Percentiles rank a stretch among this genome's conserved stretches.
These are phyloP conservation scores for Fusarium sp. DNA, from an alignment of 2,329 filamentous ascomycete genomes.

Conservation along the genomic window DNA sequence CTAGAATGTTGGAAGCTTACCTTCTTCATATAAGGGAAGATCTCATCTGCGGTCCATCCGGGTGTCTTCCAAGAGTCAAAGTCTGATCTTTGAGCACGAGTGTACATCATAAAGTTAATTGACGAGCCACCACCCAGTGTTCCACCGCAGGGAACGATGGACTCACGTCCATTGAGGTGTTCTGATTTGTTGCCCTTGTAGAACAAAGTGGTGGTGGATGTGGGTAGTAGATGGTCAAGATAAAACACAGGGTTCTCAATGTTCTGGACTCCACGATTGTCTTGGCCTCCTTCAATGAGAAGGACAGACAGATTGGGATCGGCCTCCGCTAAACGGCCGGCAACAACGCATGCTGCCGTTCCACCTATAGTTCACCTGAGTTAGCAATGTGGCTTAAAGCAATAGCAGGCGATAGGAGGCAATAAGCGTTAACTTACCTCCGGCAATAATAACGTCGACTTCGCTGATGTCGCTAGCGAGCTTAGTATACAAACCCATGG, in stretches of 20 bases:
- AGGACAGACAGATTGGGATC: conserved; percentile 47
- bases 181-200: conserved; percentile 44
- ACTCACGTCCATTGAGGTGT: conserved; percentile 38
- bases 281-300: conserved; percentile 47
- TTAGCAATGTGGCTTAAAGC: conserved; percentile 2
- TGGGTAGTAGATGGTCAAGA: conserved; percentile 39
- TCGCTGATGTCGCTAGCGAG: conserved; percentile 35
- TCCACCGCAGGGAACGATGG: conserved; percentile 45
- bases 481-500: conserved; percentile 37
- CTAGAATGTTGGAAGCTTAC: conserved; percentile 1
- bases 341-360: conserved; percentile 48
- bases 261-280: conserved; percentile 45
- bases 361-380: conserved; percentile 39
- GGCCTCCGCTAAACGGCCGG: conserved; percentile 46
- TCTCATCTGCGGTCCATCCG: conserved; percentile 50
- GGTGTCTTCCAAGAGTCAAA: conserved; percentile 50
- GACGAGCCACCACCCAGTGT: conserved; percentile 49
- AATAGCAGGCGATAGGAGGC: too few species aligned
- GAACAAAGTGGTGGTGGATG: conserved; percentile 41
- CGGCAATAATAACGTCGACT: conserved; percentile 38
- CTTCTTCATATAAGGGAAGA: conserved; percentile 50
- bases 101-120: conserved; percentile 51
- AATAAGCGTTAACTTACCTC: conserved; percentile 14
- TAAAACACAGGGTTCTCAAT: conserved; percentile 47
- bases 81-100: conserved; percentile 48